phyloP scores from a whole-genome alignment of 1,139 yeast species.

The Candida gigantensis region DNA sequence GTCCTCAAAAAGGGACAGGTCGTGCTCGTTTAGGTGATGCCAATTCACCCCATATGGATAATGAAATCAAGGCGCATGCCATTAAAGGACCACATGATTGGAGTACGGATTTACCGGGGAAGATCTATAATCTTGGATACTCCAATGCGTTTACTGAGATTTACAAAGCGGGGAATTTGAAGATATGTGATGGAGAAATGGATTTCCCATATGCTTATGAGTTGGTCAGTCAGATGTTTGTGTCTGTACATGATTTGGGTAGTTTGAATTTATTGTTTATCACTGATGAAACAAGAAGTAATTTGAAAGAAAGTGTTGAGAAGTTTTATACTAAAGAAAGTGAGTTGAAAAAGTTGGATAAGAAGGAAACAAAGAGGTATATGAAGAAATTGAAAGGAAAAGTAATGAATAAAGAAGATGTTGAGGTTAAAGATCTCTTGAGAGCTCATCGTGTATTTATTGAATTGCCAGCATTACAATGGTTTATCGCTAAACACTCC shows the following conservation, averaged over 20 bases:
- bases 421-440: conserved; percentile 81
- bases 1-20: conserved; percentile 93
- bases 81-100: conserved; percentile 89
- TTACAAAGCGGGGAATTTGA: conserved; percentile 72
- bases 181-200: conserved; percentile 55
- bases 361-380: conserved; percentile 20
- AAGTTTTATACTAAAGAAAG: conserved; percentile 7
- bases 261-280: conserved; percentile 68
- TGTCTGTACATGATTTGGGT: conserved; percentile 51
- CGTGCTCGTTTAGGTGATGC: conserved; percentile 95
- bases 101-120: conserved; percentile 76
- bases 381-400: conserved; percentile 58
- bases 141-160: conserved; percentile 80
- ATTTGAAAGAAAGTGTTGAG: conserved; percentile 37
- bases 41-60: conserved; percentile 87
- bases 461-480: conserved; percentile 73
- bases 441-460: conserved; percentile 77
- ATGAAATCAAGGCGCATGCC: conserved; percentile 89
- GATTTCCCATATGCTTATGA: conserved; percentile 20
- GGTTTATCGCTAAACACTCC: conserved; percentile 42
- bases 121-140: conserved; percentile 73
- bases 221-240: conserved; percentile 43
- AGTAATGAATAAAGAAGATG: conserved; percentile 72
- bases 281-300: conserved; percentile 52
- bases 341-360: conserved; percentile 6